Conservation (phyloP, 305 asterid species). For the Fraxinus latifolia region DNA sequence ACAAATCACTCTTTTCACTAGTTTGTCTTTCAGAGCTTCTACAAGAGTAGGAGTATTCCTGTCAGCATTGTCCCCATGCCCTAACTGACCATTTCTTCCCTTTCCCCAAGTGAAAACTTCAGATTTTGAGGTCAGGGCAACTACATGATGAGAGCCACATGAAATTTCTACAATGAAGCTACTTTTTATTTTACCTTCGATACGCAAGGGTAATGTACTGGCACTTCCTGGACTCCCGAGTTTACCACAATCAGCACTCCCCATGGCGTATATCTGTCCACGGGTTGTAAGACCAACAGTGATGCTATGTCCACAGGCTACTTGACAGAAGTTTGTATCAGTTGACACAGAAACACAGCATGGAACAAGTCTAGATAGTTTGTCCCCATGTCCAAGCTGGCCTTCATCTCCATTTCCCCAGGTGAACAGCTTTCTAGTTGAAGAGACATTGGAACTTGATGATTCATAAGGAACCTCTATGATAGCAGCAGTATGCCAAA, state of each 20-base stretch:
- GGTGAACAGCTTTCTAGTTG: slow-evolving; percentile 56
- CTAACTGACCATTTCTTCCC: slow-evolving; percentile 67
- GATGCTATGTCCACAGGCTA: slow-evolving; percentile 66
- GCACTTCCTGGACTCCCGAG: slow-evolving; percentile 34
- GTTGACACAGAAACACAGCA: slow-evolving; percentile 27
- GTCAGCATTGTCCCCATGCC: slow-evolving; percentile 60
- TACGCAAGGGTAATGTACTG: slow-evolving; percentile 34
- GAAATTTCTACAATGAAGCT: slow-evolving; percentile 51
- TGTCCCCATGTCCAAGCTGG: slow-evolving; percentile 72
- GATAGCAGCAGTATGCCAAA: slow-evolving; percentile 81
- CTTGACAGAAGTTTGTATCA: slow-evolving; percentile 45
- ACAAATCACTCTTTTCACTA: slow-evolving; percentile 50
- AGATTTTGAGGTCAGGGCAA: slow-evolving; percentile 48
- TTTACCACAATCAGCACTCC: slow-evolving; percentile 43
- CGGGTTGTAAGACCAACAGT: slow-evolving; percentile 64
- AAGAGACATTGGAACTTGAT: slow-evolving; percentile 25
- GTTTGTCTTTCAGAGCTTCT: slow-evolving; percentile 53
- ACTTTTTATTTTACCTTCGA: slow-evolving; percentile 44
- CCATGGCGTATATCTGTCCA: slow-evolving; percentile 65
- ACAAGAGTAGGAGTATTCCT: slow-evolving; percentile 53
- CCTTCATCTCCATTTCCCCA: slow-evolving; percentile 83
- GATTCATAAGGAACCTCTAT: slow-evolving; percentile 39
- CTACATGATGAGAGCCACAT: slow-evolving; percentile 73
- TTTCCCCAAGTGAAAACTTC: slow-evolving; percentile 83
- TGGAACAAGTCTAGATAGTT: slow-evolving; percentile 42